Evolutionary conservation across 2,329 filamentous ascomycete species (phyloP).

Genomic region (Calonectria fujianensis): DNA sequence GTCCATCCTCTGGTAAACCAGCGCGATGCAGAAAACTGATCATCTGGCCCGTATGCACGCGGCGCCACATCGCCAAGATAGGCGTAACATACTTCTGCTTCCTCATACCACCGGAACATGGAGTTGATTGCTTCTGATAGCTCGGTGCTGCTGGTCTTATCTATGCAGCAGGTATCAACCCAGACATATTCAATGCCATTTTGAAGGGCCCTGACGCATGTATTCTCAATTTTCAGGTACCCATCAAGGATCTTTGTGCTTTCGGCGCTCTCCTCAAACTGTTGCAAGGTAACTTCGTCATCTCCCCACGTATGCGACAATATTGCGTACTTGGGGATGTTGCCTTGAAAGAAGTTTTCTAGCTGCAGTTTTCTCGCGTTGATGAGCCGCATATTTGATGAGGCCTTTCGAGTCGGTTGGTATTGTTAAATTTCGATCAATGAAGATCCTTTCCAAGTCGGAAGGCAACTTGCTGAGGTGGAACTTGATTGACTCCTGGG

Average conservation of each 20-base stretch:
- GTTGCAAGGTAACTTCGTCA: constrained; percentile 4
- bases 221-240: neutral
- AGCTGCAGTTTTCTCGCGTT: neutral
- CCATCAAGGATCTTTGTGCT: neutral
- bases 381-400: neutral
- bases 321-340: constrained; percentile 20
- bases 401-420: neutral
- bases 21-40: neutral
- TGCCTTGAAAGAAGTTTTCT: neutral
- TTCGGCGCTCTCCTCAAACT: neutral
- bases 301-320: constrained; percentile 22
- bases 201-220: neutral
- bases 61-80: constrained; percentile 4
- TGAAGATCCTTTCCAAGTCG: neutral
- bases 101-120: constrained; percentile 16
- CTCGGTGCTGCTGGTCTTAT: constrained; percentile 10
- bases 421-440: neutral
- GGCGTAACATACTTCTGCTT: neutral
- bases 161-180: constrained; percentile 28
- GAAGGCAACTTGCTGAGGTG: neutral
- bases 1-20: constrained; percentile 27
- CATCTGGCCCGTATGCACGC: neutral
- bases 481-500: neutral
- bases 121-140: constrained; percentile 26
- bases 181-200: neutral